Percentiles rank a stretch among this genome's conserved stretches.
Evolutionary conservation across 257 asterid species (phyloP).

Genomic region (Thymus mandschuricus): DNA sequence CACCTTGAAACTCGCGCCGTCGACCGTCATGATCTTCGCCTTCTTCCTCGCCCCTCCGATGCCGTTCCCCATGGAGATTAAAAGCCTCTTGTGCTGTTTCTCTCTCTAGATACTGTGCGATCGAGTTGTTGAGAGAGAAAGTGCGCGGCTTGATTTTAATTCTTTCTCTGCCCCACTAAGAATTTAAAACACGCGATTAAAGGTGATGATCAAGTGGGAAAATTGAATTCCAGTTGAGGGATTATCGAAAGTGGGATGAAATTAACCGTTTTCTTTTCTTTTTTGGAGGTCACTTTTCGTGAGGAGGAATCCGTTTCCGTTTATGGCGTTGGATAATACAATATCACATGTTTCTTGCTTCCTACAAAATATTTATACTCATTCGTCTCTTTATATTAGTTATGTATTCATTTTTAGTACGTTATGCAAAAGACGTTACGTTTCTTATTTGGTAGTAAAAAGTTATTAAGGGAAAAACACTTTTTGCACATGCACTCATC

Average conservation of each 20-base stretch:
- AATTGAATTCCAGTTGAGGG: constrained; percentile 7
- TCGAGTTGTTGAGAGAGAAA: not conserved
- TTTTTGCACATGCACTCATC: too few relatives aligned
- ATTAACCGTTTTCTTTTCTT: constrained; percentile 18
- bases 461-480: too few relatives aligned
- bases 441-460: too few relatives aligned
- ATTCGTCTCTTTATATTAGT: too few relatives aligned
- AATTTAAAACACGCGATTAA: constrained; percentile 9
- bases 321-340: constrained; percentile 20
- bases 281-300: constrained; percentile 13
- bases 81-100: not conserved
- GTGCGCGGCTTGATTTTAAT: constrained; percentile 24
- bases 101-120: constrained; percentile 4
- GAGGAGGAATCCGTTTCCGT: constrained; percentile 1
- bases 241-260: constrained; percentile 12
- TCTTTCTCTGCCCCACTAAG: constrained; percentile 28
- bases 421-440: too few relatives aligned
- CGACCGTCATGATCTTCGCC: constrained; percentile 63
- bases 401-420: too few relatives aligned
- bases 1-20: constrained; percentile 63
- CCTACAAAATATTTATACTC: not conserved
- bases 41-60: constrained; percentile 41
- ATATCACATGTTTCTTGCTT: constrained; percentile 8
- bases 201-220: constrained; percentile 31
- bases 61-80: constrained; percentile 57